Evolutionary conservation across 192 early-diverging fungal genomes (phyloP).

Genomic region (Polychytrium aggregatum): DNA sequence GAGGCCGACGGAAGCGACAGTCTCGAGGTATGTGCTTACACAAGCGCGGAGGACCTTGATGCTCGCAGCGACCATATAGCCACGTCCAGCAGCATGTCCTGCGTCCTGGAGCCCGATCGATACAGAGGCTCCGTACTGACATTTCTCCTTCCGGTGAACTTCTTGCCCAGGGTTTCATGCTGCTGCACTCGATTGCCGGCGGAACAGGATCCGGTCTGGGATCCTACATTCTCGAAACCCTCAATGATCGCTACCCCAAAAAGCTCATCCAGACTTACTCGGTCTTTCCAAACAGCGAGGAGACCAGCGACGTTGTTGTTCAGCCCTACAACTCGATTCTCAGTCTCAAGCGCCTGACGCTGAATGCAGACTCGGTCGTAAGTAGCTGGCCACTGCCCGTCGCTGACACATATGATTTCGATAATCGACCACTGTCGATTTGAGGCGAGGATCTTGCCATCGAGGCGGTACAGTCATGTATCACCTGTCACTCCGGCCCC

Average conservation of each 20-base stretch:
- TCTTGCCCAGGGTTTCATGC: slow-evolving; percentile 77
- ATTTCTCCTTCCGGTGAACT: background rate
- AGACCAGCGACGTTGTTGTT: slow-evolving; percentile 86
- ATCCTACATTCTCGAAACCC: slow-evolving; percentile 78
- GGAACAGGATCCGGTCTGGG: slow-evolving; percentile 97
- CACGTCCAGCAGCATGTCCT: too few relatives aligned
- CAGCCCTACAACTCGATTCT: slow-evolving; percentile 97
- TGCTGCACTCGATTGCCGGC: slow-evolving; percentile 95
- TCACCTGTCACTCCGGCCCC: too few relatives aligned
- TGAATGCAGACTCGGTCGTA: slow-evolving; percentile 90
- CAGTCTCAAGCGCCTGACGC: slow-evolving; percentile 77
- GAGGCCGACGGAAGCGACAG: slow-evolving; percentile 93
- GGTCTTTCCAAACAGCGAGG: slow-evolving; percentile 93
- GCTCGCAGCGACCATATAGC: too few relatives aligned
- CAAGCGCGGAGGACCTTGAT: too few relatives aligned
- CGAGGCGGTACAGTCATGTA: too few relatives aligned
- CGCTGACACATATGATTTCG: too few relatives aligned
- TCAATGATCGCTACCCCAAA: slow-evolving; percentile 92
- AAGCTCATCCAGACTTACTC: slow-evolving; percentile 97
- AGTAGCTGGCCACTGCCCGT: background rate
- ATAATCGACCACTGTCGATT: too few relatives aligned
- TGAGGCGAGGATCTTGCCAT: too few relatives aligned
- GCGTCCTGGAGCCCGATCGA: too few relatives aligned
- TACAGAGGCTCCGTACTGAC: too few relatives aligned
- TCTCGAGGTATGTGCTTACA: slow-evolving; percentile 50